phyloP scores from a whole-genome alignment of 2,329 filamentous ascomycete species.

The Cladosporium oxysporum region DNA sequence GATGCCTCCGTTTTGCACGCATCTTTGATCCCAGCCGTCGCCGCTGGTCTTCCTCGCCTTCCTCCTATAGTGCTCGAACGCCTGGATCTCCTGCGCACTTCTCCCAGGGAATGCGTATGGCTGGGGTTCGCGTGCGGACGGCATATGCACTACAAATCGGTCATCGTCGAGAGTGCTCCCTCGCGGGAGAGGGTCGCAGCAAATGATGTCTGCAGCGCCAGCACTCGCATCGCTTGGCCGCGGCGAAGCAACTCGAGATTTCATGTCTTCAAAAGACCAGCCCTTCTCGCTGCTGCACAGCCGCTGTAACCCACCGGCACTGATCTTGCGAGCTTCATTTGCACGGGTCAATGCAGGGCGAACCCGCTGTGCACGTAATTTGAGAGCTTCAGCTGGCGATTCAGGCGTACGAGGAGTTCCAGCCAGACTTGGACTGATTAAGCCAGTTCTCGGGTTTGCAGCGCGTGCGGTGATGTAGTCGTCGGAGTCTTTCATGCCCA shows the following conservation, averaged over 20 bases:
- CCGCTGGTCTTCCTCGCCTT: slow-evolving; percentile 32
- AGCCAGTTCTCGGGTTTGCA: slow-evolving; percentile 38
- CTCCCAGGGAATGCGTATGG: slow-evolving; percentile 36
- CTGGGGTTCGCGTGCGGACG: slow-evolving; percentile 38
- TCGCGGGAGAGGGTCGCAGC: not conserved
- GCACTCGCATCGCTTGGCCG: slow-evolving; percentile 19
- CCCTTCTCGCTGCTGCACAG: slow-evolving; percentile 25
- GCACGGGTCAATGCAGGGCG: slow-evolving; percentile 27
- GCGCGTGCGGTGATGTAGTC: slow-evolving; percentile 40
- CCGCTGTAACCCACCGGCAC: slow-evolving; percentile 20
- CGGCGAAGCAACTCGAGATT: slow-evolving; percentile 22
- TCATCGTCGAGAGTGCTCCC: slow-evolving; percentile 25
- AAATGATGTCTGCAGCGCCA: slow-evolving; percentile 16
- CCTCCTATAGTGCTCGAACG: slow-evolving; percentile 34
- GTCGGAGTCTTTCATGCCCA: slow-evolving; percentile 39
- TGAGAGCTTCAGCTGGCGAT: slow-evolving; percentile 35
- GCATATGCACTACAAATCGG: slow-evolving; percentile 37
- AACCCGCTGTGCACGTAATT: slow-evolving; percentile 3
- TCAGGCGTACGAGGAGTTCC: slow-evolving; percentile 30
- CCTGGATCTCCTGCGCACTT: slow-evolving; percentile 33
- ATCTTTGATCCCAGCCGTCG: slow-evolving; percentile 31
- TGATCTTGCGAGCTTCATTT: slow-evolving; percentile 33
- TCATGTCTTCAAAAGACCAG: slow-evolving; percentile 26
- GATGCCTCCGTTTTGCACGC: slow-evolving; percentile 19
- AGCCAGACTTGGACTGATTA: slow-evolving; percentile 36